Percentiles rank a stretch among this genome's conserved stretches.
These are phyloP conservation scores for Calonectria pseudoturangicola DNA, from an alignment of 2,329 filamentous ascomycete species.

Conservation along the genomic window DNA sequence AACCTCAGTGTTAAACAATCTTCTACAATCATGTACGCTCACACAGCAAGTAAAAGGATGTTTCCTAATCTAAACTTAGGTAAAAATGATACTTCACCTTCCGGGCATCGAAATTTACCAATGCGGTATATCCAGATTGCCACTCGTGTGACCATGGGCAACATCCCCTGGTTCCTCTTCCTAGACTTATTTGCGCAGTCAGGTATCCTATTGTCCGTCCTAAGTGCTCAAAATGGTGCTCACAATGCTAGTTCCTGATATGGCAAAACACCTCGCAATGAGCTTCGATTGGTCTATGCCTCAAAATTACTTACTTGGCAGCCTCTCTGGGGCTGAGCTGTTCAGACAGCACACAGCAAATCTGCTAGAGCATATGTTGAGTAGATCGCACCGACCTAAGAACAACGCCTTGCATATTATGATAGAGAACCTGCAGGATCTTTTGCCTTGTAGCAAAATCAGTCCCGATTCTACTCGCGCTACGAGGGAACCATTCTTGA, in stretches of 20 bases:
- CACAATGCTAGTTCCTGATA: neutral
- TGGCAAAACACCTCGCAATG: neutral
- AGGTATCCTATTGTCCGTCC: neutral
- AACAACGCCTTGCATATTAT: neutral
- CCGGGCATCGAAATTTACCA: neutral
- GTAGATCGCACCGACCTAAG: neutral
- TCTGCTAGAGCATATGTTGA: neutral
- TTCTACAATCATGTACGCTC: neutral
- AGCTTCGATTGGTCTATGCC: neutral
- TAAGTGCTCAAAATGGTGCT: neutral
- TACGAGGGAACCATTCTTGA: neutral
- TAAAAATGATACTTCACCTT: too few relatives aligned
- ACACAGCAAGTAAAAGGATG: neutral
- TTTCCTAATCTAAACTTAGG: neutral
- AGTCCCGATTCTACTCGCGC: too few relatives aligned
- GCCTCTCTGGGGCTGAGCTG: neutral
- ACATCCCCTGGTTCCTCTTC: neutral
- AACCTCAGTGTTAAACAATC: neutral
- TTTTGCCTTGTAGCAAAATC: neutral
- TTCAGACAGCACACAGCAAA: neutral
- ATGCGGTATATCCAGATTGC: too few relatives aligned
- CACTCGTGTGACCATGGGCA: neutral
- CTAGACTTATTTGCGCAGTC: neutral
- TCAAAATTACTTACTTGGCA: neutral
- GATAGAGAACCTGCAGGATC: neutral